Base-by-base conservation (phyloP, 805 yeast species). In the Metschnikowia aberdeeniae region DNA sequence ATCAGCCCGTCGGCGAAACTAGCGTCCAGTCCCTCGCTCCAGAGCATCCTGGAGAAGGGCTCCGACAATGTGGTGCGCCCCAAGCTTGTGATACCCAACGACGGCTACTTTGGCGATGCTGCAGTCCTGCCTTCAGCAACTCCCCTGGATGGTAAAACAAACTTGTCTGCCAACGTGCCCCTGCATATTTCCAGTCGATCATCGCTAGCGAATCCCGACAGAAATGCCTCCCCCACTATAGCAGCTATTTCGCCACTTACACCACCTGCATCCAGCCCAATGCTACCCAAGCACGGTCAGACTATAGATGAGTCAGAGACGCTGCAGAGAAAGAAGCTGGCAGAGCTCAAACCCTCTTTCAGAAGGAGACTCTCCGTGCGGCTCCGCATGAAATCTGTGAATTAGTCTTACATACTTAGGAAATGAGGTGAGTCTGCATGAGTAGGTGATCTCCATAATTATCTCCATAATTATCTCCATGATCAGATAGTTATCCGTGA, bases 321-420 rank as follows among this genome's bases (percentile, higher is more conserved):
- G 30, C 42, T 6, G 7, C 35, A n/a, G 20, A 20, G 10, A 13
- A 30, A 24, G 30, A n/a, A 9, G 4, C 29, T 22, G 20, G 13
- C 14, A 8, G 35, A 39, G 9, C 19, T 20, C n/a, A 39, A 31
- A 24, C 35, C 22, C 6, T 48, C 49, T n/a, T 28, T 48, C 36
- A 40, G 46, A 7, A 36, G 51, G 20, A 31, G 51, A 19, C 34
- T 48, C 20, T 48, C 51, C 6, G 12, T 39, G 29, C 41, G 48
- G 45, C 35, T 45, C 30, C 28, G 31, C 8, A 31, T 39, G 37
- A 39, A 33, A 29, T 34, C 14, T n/a, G 32, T 6, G 8, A 29
- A 24, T 17, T 35, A 19, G n/a, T 5, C 29, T 6, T 22, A 1
- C 4, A 7, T 22, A 22, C 6, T 22, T 22, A 22, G 24, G 6